phyloP scores from a whole-genome alignment of 2,329 filamentous ascomycete genomes.

The Paecilomyces variotii region DNA sequence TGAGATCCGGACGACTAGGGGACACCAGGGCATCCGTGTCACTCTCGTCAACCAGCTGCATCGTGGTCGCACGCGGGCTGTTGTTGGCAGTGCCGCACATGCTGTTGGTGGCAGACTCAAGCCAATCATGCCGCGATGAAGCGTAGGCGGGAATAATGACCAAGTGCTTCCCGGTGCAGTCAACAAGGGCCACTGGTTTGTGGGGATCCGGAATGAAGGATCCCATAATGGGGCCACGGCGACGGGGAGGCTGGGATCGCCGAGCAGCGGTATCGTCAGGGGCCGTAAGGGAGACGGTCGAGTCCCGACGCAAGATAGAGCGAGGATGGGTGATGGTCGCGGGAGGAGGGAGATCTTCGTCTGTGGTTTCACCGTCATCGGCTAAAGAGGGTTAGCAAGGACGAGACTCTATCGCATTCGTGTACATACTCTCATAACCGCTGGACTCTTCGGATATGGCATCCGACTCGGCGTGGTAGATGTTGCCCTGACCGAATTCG shows the following conservation, averaged over 20 bases:
- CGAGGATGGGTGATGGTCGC: constrained; percentile 41
- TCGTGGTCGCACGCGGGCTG: constrained; percentile 32
- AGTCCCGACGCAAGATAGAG: constrained; percentile 44
- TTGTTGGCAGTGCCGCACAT: constrained; percentile 35
- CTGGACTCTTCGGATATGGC: constrained; percentile 37
- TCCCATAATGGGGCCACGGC: constrained; percentile 40
- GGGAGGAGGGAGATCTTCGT: constrained; percentile 47
- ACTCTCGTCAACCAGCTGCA: constrained; percentile 36
- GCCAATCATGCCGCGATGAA: constrained; percentile 39
- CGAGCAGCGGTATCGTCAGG: constrained; percentile 28
- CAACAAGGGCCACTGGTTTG: constrained; percentile 41
- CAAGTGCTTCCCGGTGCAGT: constrained; percentile 40
- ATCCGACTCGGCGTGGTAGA: constrained; percentile 40
- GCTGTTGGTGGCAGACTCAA: constrained; percentile 35
- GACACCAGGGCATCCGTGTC: constrained; percentile 36
- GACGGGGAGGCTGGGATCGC: constrained; percentile 23
- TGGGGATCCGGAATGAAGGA: constrained; percentile 41
- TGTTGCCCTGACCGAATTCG: constrained; percentile 34
- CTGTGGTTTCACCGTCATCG: constrained; percentile 54
- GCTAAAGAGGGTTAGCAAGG: constrained; percentile 44
- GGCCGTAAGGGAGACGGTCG: constrained; percentile 37
- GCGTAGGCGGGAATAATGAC: constrained; percentile 41
- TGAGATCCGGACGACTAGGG: constrained; percentile 27
- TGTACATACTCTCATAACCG: constrained; percentile 52
- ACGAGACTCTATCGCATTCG: constrained; percentile 14